Evolutionary conservation across 139 green algal species (phyloP), one percentile per base, ranked within the genome.

Genomic region (Picochlorum sp.): DNA sequence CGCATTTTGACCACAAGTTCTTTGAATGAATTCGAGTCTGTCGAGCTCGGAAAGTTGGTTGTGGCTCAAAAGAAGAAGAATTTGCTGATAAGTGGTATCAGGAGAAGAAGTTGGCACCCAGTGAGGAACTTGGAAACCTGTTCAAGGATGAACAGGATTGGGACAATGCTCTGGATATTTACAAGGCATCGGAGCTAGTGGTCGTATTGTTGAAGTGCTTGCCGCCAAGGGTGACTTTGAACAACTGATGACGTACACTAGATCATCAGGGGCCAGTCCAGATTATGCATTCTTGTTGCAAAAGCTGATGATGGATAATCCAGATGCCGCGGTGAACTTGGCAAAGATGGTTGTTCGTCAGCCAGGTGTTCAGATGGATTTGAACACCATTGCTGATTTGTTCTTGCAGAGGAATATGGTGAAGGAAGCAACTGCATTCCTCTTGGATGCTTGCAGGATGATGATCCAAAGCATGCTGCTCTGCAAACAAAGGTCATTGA

Each of bases 11-110:
- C 86, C 65, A 85, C 86, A 57, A 88, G 86, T 67, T 86, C 86
- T 70, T 85, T 99, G 4, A 99, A 99, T 71, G 74, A 68, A 1
- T 79, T 87, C 45, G 94, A 99, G 83, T 89, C 76, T 30, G 80
- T 91, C 20, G 94, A 99, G 84, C 86, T 99, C 49, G 86, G 86
- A 20, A 76, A 83, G 68, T 84, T 99, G 57, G 94, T 98, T 50
- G 76, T 99, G 63, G 71, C 64, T 54, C 94, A 99, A 75, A 96
- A 96, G 83, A 98, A 98, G 86, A 97, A 98, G 82, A 88, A 95
- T 34, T 83, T 99, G 68, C 79, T 99, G 86, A 90, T 69, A 96
- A 94, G 79, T 99, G 94, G 94, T 88, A 92, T 10, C 60, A 59
- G 41, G 68, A 85, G 63, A 83, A 89, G 78, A 99, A 99, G 86